phyloP scores from a whole-genome alignment of 2,329 filamentous ascomycete genomes.

The Colletotrichum liriopes region DNA sequence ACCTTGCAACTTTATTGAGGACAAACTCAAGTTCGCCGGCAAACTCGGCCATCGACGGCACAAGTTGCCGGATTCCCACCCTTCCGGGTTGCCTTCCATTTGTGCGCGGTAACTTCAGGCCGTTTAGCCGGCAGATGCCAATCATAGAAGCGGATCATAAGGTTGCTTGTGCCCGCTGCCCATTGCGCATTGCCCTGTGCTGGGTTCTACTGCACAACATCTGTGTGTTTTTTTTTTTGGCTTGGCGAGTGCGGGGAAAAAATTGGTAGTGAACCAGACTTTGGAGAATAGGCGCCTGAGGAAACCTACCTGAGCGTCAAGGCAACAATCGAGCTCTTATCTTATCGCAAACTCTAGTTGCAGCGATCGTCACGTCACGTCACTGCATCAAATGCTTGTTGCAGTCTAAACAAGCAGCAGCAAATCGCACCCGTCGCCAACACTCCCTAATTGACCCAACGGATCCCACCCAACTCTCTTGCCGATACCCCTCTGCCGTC shows the following conservation, averaged over 20 bases:
- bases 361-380: slow-evolving; percentile 3
- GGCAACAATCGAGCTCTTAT: slow-evolving; percentile 22
- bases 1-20: slow-evolving; percentile 25
- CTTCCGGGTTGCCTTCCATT: neutral
- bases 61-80: slow-evolving; percentile 8
- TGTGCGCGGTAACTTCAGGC: neutral
- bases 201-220: slow-evolving; percentile 3
- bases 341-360: slow-evolving; percentile 21
- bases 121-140: slow-evolving; percentile 2
- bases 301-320: neutral
- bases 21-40: slow-evolving; percentile 16
- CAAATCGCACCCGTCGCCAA: neutral
- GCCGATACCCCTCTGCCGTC: neutral
- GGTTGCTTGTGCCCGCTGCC: slow-evolving; percentile 4
- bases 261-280: too few species aligned
- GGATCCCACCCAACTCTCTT: neutral
- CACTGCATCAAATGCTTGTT: slow-evolving; percentile 20
- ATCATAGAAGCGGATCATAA: slow-evolving; percentile 38
- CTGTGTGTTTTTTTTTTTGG: slow-evolving; percentile 7
- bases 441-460: neutral
- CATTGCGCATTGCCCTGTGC: slow-evolving; percentile 10
- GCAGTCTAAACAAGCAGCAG: neutral
- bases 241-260: slow-evolving; percentile 16
- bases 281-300: neutral
- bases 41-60: slow-evolving; percentile 29